Evolutionary conservation across 805 yeast genomes (phyloP).

Genomic region (Pichia californica): DNA sequence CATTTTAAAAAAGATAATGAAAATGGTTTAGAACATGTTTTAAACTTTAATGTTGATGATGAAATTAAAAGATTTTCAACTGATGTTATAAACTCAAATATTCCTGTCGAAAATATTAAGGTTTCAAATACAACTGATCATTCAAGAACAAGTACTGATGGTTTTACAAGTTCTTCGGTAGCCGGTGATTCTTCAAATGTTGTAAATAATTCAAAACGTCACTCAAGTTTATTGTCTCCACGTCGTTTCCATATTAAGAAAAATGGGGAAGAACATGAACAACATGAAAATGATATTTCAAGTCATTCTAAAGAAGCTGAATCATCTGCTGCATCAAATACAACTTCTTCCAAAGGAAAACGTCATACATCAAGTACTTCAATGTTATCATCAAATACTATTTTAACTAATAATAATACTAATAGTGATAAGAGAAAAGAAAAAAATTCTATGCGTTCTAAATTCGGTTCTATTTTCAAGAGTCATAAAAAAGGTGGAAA

Average conservation of each 20-base stretch:
- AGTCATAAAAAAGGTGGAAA: constrained; percentile 48
- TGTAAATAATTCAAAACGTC: constrained; percentile 1
- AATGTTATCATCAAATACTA: constrained; percentile 10
- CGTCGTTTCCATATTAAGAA: constrained; percentile 13
- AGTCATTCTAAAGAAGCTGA: not conserved
- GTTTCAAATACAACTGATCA: constrained; percentile 1
- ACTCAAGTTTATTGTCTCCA: constrained; percentile 7
- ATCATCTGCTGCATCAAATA: constrained; percentile 3
- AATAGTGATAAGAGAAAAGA: constrained; percentile 20
- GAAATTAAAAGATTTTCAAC: constrained; percentile 54
- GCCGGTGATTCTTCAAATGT: constrained; percentile 1
- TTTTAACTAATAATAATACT: not conserved
- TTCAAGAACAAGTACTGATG: constrained; percentile 13
- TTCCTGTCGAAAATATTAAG: constrained; percentile 24
- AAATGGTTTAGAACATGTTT: constrained; percentile 54
- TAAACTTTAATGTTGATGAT: constrained; percentile 55
- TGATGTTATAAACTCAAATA: constrained; percentile 23
- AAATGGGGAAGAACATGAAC: constrained; percentile 1
- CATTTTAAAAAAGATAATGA: constrained; percentile 47
- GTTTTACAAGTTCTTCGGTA: constrained; percentile 18
- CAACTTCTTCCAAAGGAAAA: constrained; percentile 3
- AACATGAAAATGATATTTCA: not conserved
- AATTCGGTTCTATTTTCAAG: constrained; percentile 65
- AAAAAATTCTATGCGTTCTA: constrained; percentile 47
- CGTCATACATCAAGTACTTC: constrained; percentile 13